Evolutionary conservation across 2,329 filamentous ascomycete genomes (phyloP).

Genomic region (Lojkania enalia): DNA sequence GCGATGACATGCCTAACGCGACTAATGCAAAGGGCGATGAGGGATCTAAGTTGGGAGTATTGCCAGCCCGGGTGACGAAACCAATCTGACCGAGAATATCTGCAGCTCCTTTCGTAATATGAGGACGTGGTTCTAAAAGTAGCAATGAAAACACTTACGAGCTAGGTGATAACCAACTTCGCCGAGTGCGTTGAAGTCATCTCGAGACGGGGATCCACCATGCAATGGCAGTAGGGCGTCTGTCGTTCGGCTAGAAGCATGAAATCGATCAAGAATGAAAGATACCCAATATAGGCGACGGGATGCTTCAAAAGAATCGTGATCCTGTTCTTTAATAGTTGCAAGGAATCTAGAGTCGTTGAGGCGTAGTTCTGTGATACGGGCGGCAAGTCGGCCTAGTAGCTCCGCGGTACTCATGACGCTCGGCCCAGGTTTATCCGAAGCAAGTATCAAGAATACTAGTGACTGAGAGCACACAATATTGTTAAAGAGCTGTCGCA

Average conservation of each 20-base stretch:
- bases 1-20: constrained; percentile 27
- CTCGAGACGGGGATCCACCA: constrained; percentile 34
- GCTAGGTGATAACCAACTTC: constrained; percentile 42
- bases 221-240: constrained; percentile 38
- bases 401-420: constrained; percentile 33
- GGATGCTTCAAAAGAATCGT: constrained; percentile 32
- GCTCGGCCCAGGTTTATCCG: constrained; percentile 35
- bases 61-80: constrained; percentile 32
- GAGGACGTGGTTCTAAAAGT: not conserved
- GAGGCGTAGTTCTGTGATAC: constrained; percentile 34
- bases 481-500: constrained; percentile 36
- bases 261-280: constrained; percentile 43
- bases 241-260: constrained; percentile 39
- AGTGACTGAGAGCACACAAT: constrained; percentile 40
- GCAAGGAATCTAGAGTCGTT: constrained; percentile 34
- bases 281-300: constrained; percentile 43
- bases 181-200: constrained; percentile 35
- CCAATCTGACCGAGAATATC: constrained; percentile 37
- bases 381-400: constrained; percentile 36
- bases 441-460: constrained; percentile 36
- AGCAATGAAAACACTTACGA: constrained; percentile 27
- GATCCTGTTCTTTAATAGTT: constrained; percentile 34
- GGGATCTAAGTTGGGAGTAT: constrained; percentile 35
- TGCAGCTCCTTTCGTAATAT: constrained; percentile 26
- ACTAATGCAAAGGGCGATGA: constrained; percentile 33